Evolutionary conservation across 768 basidiomycete species (phyloP).

Genomic region (Amanita pallidorosea): DNA sequence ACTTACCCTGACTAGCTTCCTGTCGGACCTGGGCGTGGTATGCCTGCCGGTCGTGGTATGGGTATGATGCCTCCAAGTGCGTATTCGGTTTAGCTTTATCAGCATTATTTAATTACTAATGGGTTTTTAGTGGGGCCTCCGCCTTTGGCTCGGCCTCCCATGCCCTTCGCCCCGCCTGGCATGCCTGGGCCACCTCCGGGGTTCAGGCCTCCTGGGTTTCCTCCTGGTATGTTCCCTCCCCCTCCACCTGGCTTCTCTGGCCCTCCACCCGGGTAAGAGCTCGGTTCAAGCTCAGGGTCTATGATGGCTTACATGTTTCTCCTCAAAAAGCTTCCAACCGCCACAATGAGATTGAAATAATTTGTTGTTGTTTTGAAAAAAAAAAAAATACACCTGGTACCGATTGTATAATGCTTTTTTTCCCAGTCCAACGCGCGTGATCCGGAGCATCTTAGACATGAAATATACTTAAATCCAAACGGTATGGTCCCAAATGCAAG

Average conservation of each 20-base stretch:
- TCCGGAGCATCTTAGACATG: neutral
- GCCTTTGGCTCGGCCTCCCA: slow-evolving; percentile 56
- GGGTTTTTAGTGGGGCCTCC: slow-evolving; percentile 43
- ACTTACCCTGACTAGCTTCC: slow-evolving; percentile 44
- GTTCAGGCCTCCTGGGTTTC: slow-evolving; percentile 77
- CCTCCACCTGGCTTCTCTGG: slow-evolving; percentile 67
- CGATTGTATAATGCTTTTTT: neutral
- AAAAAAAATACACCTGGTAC: neutral
- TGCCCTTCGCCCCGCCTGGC: slow-evolving; percentile 58
- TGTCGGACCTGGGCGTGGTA: slow-evolving; percentile 85
- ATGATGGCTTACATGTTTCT: neutral
- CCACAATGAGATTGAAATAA: slow-evolving; percentile 18
- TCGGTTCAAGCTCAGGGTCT: slow-evolving; percentile 6
- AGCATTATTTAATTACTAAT: slow-evolving; percentile 9
- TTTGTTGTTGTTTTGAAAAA: neutral
- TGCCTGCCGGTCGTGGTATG: slow-evolving; percentile 96
- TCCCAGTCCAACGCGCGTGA: neutral
- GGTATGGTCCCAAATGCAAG: neutral
- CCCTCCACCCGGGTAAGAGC: slow-evolving; percentile 72
- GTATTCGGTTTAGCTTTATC: slow-evolving; percentile 16
- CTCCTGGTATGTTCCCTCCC: slow-evolving; percentile 72
- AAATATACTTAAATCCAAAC: neutral
- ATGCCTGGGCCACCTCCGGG: slow-evolving; percentile 85
- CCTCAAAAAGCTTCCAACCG: slow-evolving; percentile 33
- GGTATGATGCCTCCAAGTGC: slow-evolving; percentile 85